These are phyloP conservation scores for Aegilops bicornis DNA, from an alignment of 176 grass and related monocot genomes.

Conservation along the genomic window DNA sequence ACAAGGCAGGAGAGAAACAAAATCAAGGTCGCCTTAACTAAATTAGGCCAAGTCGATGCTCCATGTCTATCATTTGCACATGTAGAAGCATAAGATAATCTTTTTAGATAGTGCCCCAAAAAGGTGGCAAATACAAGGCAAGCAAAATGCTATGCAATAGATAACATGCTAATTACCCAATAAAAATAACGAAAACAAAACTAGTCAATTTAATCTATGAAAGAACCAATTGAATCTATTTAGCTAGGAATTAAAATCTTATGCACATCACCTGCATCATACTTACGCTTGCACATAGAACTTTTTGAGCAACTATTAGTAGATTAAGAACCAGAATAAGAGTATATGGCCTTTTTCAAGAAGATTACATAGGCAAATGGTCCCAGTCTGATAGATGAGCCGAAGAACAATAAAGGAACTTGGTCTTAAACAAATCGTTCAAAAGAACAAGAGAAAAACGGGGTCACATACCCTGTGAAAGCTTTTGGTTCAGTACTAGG, in stretches of 20 bases:
- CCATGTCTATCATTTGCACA: constrained; percentile 7
- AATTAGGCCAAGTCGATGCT: neutral
- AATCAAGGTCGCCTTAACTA: constrained; percentile 4
- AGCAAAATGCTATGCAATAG: neutral
- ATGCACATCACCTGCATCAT: neutral
- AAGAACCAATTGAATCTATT: neutral
- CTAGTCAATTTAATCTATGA: neutral
- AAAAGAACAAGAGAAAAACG: constrained; percentile 17
- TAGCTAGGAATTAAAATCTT: constrained; percentile 7
- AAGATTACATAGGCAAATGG: constrained; percentile 20
- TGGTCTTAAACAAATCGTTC: neutral
- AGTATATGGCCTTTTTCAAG: neutral
- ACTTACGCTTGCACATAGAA: neutral
- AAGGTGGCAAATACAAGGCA: neutral
- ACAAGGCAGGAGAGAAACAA: constrained; percentile 26
- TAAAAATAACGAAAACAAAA: neutral
- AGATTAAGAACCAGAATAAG: neutral
- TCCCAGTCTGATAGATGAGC: neutral
- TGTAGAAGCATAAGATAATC: constrained; percentile 10
- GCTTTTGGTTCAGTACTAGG: constrained; percentile 35
- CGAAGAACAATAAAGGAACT: constrained; percentile 26
- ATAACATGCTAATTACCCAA: neutral
- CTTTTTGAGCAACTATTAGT: neutral
- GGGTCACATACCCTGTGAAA: constrained; percentile 47
- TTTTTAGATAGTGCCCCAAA: constrained; percentile 5